A percentile compares a stretch with the other conserved stretches of the same genome.
Evolutionary conservation across 2,329 filamentous ascomycete genomes (phyloP).

Genomic region (Raffaelea deltoideospora): DNA sequence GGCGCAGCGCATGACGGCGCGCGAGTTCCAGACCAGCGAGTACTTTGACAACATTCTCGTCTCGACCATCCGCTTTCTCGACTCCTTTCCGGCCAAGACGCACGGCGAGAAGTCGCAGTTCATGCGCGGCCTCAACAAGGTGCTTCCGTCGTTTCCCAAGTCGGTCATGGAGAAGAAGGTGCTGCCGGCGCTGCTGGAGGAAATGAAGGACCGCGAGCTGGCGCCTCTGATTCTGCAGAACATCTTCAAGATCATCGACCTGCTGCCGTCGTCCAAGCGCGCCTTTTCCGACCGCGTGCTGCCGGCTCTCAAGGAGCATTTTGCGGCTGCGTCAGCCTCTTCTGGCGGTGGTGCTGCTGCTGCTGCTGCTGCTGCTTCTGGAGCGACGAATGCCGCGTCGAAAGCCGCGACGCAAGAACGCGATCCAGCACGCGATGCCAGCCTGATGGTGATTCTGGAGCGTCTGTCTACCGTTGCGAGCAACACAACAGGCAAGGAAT

Average conservation of each 20-base stretch:
- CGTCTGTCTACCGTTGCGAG: slow-evolving; percentile 61
- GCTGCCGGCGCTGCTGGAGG: slow-evolving; percentile 74
- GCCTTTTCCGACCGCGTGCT: slow-evolving; percentile 75
- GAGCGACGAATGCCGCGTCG: neutral
- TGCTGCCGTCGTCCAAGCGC: slow-evolving; percentile 61
- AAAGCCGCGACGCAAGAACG: slow-evolving; percentile 50
- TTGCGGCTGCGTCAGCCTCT: slow-evolving; percentile 37
- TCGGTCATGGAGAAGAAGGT: slow-evolving; percentile 93
- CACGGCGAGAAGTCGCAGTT: slow-evolving; percentile 83
- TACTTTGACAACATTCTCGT: slow-evolving; percentile 97
- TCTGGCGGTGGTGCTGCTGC: neutral
- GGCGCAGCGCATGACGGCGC: slow-evolving; percentile 72
- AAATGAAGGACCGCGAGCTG: slow-evolving; percentile 83
- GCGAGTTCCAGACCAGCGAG: slow-evolving; percentile 84
- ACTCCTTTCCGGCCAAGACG: slow-evolving; percentile 82
- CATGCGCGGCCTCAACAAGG: slow-evolving; percentile 72
- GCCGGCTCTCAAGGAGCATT: slow-evolving; percentile 72
- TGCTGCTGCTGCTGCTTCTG: neutral
- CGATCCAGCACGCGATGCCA: slow-evolving; percentile 72
- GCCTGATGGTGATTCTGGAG: slow-evolving; percentile 80
- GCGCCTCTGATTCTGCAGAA: slow-evolving; percentile 78
- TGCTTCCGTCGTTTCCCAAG: slow-evolving; percentile 82
- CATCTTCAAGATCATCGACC: slow-evolving; percentile 74
- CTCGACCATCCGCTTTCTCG: slow-evolving; percentile 88
- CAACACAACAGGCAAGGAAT: slow-evolving; percentile 80